phyloP scores from a whole-genome alignment of 2,329 filamentous ascomycete species.

The Xylariaceae sp. region DNA sequence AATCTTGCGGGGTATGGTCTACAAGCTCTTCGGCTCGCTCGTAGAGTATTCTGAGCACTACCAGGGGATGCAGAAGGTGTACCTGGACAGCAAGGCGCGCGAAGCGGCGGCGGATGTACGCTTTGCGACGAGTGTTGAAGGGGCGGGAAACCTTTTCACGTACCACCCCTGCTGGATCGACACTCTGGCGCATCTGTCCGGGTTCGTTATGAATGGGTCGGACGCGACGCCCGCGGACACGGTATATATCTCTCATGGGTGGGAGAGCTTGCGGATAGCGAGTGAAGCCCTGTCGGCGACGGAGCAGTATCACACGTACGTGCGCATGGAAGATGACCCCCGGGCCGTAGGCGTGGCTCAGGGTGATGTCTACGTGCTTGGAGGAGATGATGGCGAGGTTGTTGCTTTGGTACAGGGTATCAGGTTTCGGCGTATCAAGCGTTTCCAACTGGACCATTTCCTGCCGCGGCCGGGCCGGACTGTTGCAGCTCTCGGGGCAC shows the following conservation, averaged over 20 bases:
- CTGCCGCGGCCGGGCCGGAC: too few species aligned
- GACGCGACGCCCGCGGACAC: constrained; percentile 13
- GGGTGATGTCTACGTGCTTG: constrained; percentile 26
- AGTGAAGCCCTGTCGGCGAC: constrained; percentile 13
- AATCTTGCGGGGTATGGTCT: constrained; percentile 21
- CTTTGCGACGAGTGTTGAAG: constrained; percentile 15
- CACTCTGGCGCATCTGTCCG: constrained; percentile 23
- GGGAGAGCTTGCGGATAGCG: constrained; percentile 18
- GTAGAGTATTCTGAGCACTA: constrained; percentile 25
- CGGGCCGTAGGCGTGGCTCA: constrained; percentile 13
- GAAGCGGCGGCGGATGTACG: constrained; percentile 25
- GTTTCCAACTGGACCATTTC: constrained; percentile 15
- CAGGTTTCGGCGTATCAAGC: constrained; percentile 23
- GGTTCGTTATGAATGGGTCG: constrained; percentile 27
- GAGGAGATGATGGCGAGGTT: constrained; percentile 19
- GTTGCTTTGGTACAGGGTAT: constrained; percentile 22
- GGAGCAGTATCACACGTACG: constrained; percentile 19
- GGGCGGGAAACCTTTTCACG: constrained; percentile 13
- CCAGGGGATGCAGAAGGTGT: constrained; percentile 25
- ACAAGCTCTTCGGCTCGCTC: constrained; percentile 24
- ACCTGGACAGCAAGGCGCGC: constrained; percentile 21
- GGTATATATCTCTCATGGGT: constrained; percentile 23
- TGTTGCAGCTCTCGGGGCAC: too few species aligned
- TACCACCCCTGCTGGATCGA: constrained; percentile 26
- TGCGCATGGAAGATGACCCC: constrained; percentile 22